A percentile compares a stretch with the other conserved stretches of the same genome.
Conservation (phyloP, 805 yeast species). For the Cephaloascus fragrans region DNA sequence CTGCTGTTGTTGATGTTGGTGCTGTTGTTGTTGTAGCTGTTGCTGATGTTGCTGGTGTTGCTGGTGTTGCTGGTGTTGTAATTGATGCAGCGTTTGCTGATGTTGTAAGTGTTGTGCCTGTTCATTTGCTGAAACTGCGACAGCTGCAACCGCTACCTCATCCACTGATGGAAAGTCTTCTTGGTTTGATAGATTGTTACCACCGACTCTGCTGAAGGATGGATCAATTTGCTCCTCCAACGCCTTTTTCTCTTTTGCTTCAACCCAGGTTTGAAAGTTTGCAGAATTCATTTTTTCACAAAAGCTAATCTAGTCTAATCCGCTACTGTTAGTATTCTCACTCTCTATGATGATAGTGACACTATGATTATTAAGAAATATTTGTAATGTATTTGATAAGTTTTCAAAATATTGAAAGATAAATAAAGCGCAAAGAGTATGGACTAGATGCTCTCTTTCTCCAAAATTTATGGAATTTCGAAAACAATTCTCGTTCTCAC, state of each 20-base stretch:
- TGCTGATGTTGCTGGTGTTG: slow-evolving; percentile 5
- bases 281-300: neutral
- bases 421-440: too few species aligned
- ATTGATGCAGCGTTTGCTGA: slow-evolving; percentile 4
- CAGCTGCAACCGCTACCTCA: slow-evolving; percentile 5
- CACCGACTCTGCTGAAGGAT: neutral
- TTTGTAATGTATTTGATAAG: neutral
- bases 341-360: too few species aligned
- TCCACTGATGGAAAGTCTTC: slow-evolving; percentile 4
- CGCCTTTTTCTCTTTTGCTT: slow-evolving; percentile 8
- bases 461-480: too few species aligned
- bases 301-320: neutral
- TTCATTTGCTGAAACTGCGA: slow-evolving; percentile 2
- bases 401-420: too few species aligned
- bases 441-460: too few species aligned
- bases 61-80: slow-evolving; percentile 4
- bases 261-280: slow-evolving; percentile 8
- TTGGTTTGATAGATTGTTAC: neutral
- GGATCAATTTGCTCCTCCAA: slow-evolving; percentile 1
- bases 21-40: slow-evolving; percentile 4
- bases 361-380: neutral
- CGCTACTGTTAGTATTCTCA: neutral
- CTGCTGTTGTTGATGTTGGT: slow-evolving; percentile 8
- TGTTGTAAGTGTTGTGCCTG: slow-evolving; percentile 8
- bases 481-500: too few species aligned